A percentile compares a stretch with the other conserved stretches of the same genome.
Evolutionary conservation across 768 basidiomycete species (phyloP).

Genomic region (Floccularia luteovirens): DNA sequence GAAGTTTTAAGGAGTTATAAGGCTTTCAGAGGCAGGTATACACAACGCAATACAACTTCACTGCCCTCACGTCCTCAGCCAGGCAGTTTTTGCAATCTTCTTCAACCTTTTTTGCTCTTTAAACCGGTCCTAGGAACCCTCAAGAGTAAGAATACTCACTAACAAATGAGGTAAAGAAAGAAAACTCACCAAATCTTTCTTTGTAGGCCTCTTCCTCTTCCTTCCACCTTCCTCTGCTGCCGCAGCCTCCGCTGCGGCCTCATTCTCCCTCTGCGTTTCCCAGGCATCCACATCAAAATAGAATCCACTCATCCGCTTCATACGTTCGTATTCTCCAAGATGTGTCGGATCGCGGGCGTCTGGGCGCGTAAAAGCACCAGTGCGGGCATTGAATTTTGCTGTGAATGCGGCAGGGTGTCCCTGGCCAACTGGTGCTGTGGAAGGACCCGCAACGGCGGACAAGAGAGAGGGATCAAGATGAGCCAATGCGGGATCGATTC

Average conservation of each 20-base stretch:
- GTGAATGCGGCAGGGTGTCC: constrained; percentile 39
- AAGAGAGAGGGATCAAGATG: constrained; percentile 71
- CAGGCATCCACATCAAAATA: constrained; percentile 82
- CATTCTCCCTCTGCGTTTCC: constrained; percentile 59
- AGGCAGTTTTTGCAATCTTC: constrained; percentile 85
- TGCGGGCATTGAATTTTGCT: constrained; percentile 78
- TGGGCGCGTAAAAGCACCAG: constrained; percentile 61
- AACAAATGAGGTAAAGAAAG: constrained; percentile 1
- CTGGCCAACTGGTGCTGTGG: constrained; percentile 19
- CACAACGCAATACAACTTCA: too few relatives aligned
- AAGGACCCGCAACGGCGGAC: constrained; percentile 19
- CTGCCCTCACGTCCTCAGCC: constrained; percentile 59
- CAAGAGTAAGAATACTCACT: constrained; percentile 5
- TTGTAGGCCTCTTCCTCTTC: constrained; percentile 73
- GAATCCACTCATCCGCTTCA: constrained; percentile 80
- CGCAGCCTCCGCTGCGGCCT: constrained; percentile 26
- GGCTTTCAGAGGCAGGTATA: too few relatives aligned
- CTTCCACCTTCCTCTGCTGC: constrained; percentile 49
- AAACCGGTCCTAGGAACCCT: constrained; percentile 58
- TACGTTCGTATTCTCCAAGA: constrained; percentile 74
- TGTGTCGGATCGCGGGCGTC: constrained; percentile 70
- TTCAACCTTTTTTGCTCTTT: constrained; percentile 77
- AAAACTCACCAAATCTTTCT: constrained; percentile 73
- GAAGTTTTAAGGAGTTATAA: too few relatives aligned
- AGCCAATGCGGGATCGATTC: constrained; percentile 79